Evolutionary conservation across 192 early-diverging fungal genomes (phyloP).

Genomic region (Cetraspora pellucida): DNA sequence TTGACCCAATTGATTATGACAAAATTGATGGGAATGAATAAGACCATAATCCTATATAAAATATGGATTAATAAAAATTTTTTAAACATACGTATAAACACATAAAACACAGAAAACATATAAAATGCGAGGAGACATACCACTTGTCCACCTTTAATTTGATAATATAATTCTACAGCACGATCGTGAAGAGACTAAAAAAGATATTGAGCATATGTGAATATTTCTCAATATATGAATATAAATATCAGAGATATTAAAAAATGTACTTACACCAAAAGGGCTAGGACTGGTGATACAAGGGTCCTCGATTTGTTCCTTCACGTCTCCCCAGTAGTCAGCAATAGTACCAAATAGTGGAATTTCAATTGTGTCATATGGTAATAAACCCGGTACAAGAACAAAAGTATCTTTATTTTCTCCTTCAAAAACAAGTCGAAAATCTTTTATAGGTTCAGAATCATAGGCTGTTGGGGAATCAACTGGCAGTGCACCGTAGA

Average conservation of each 20-base stretch:
- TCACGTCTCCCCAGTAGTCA: constrained; percentile 27
- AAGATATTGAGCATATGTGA: not conserved
- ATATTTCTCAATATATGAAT: not conserved
- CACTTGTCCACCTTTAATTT: constrained; percentile 32
- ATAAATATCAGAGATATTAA: not conserved
- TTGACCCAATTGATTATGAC: constrained; percentile 28
- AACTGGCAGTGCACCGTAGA: not conserved
- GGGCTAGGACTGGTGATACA: constrained; percentile 21
- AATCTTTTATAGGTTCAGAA: not conserved
- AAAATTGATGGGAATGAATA: constrained; percentile 14
- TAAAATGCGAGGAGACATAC: not conserved
- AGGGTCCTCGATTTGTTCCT: constrained; percentile 21
- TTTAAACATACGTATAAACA: too few species aligned
- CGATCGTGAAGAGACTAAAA: constrained; percentile 30
- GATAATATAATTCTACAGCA: constrained; percentile 32
- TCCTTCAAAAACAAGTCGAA: constrained; percentile 9
- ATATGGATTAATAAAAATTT: not conserved
- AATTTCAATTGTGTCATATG: not conserved
- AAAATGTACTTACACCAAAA: constrained; percentile 23
- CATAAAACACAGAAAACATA: too few species aligned
- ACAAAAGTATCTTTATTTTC: constrained; percentile 27
- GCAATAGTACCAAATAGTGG: not conserved
- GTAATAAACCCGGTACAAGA: constrained; percentile 18
- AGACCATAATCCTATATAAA: constrained; percentile 27
- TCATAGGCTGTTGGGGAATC: not conserved